Evolutionary conservation across 805 yeast species (phyloP), one percentile per base, ranked within the genome.

Genomic region (Aciculoconidium aculeatum): DNA sequence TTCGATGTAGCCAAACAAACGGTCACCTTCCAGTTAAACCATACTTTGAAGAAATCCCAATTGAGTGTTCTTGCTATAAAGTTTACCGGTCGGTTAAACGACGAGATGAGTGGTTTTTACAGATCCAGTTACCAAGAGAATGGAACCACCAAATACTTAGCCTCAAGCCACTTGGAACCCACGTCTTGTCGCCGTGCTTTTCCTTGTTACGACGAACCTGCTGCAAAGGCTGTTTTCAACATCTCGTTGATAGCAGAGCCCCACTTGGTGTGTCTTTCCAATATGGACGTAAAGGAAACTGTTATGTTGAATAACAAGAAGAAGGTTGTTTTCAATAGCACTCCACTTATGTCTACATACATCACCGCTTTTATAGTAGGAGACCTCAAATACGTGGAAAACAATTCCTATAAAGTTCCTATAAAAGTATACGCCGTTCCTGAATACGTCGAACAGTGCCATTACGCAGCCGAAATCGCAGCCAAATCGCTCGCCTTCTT

Each of bases 201-300:
- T 68, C 94, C 94, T 17, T 81, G 82, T 49, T 80, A 78, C 46
- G 94, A 83, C 55, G 92, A 82, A 53, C 94, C 94, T 13, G 75
- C 82, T 33, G 67, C 80, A 36, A 83, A 83, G 60, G 85, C 92
- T 13, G 65, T 75, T 28, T 83, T 79, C 47, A 80, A 75, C 33
- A 64, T 83, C 35, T 60, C 77, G 20, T 64, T 83, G 51, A 65
- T 80, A 34, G 71, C 81, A 27, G 68, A 67, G 39, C 61, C 65
- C 39, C 51, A 63, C 18, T 61, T 76, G 43, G 77, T 80, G 23
- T 74, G 77, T 43, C 64, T 79, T 47, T 77, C 84, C 19, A 79
- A 79, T 59, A 78, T 77, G 85, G 81, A 77, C 51, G 78, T 66
- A 16, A 67, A 65, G 40, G 58, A 57, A 20, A 76, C 76, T 35